phyloP scores from a whole-genome alignment of 371 early-diverging fungal species.

The Mucor saturninus region DNA sequence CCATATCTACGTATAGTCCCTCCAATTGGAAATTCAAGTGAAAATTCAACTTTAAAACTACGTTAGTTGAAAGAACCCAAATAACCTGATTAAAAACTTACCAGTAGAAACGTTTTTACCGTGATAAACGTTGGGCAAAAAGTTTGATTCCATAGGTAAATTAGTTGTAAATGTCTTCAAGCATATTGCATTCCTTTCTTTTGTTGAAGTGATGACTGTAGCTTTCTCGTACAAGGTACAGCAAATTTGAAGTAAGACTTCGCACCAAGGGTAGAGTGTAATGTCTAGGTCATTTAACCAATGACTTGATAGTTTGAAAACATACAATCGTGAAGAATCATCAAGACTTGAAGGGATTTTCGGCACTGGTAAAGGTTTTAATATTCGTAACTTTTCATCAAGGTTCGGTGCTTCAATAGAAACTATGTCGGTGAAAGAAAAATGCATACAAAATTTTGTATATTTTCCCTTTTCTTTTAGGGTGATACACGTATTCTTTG shows the following conservation, averaged over 20 bases:
- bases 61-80: neutral
- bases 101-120: constrained; percentile 23
- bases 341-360: constrained; percentile 21
- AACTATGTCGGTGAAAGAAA: too few species aligned
- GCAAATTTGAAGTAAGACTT: constrained; percentile 17
- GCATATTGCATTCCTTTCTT: constrained; percentile 10
- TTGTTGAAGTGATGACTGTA: neutral
- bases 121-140: constrained; percentile 26
- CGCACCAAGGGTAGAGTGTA: constrained; percentile 26
- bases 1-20: constrained; percentile 26
- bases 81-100: neutral
- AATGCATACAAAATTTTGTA: too few species aligned
- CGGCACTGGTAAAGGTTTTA: constrained; percentile 12
- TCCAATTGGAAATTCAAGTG: constrained; percentile 18
- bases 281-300: constrained; percentile 31
- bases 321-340: constrained; percentile 36
- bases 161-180: constrained; percentile 17
- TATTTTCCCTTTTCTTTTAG: too few species aligned
- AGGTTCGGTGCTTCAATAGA: neutral
- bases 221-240: constrained; percentile 15
- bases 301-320: constrained; percentile 24
- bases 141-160: constrained; percentile 28
- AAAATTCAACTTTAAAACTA: neutral
- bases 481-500: too few species aligned
- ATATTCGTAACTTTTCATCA: constrained; percentile 1